Conservation (phyloP, 768 basidiomycete species). For the Solioccasus polychromus region DNA sequence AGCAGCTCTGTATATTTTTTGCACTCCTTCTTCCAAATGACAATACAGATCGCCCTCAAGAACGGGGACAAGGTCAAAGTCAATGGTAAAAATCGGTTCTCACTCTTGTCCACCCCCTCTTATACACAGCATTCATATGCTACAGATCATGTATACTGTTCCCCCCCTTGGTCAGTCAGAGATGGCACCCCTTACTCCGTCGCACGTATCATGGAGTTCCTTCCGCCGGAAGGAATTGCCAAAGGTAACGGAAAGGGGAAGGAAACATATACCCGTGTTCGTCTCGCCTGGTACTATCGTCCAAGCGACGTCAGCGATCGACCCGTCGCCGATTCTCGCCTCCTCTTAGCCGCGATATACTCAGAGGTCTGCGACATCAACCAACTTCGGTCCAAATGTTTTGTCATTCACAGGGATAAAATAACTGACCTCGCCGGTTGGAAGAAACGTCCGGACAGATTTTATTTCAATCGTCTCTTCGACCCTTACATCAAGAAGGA, state of each 20-base stretch:
- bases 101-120: constrained; percentile 14
- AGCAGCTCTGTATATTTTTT: constrained; percentile 27
- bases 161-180: constrained; percentile 86
- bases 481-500: constrained; percentile 98
- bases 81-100: constrained; percentile 60
- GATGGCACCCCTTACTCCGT: constrained; percentile 96
- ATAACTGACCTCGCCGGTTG: constrained; percentile 89
- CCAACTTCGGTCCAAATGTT: constrained; percentile 89
- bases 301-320: constrained; percentile 95
- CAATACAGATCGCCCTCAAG: constrained; percentile 57
- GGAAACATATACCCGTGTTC: constrained; percentile 76
- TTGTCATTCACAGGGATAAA: constrained; percentile 93
- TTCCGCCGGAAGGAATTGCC: constrained; percentile 72
- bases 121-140: constrained; percentile 31
- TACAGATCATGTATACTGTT: constrained; percentile 95
- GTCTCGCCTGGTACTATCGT: constrained; percentile 95
- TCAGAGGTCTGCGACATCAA: constrained; percentile 94
- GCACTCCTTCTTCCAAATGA: constrained; percentile 23
- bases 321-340: constrained; percentile 83
- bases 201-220: constrained; percentile 95
- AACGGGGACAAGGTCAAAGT: constrained; percentile 82
- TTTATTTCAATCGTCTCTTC: constrained; percentile 94
- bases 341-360: constrained; percentile 93
- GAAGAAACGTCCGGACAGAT: constrained; percentile 93
- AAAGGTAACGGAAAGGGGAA: constrained; percentile 66